Conservation (phyloP, 805 yeast genomes). For the Starmera dryadoides region DNA sequence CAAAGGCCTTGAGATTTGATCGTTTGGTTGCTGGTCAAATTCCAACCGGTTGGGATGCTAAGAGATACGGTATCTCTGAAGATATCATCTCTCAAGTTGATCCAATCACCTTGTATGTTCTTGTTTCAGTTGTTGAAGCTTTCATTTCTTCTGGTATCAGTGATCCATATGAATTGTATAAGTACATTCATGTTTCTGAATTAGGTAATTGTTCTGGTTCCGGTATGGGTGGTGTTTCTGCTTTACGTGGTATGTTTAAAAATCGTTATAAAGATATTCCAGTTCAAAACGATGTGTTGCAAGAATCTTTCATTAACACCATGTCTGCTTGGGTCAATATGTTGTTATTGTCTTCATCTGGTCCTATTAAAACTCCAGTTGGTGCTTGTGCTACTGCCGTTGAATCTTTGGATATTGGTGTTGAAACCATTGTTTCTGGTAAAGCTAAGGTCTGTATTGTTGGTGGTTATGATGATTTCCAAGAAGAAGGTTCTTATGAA, state of each 20-base stretch:
- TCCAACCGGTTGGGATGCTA: conserved; percentile 98
- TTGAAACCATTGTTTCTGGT: conserved; percentile 86
- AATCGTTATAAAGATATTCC: conserved; percentile 91
- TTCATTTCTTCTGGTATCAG: conserved; percentile 90
- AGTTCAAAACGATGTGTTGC: conserved; percentile 94
- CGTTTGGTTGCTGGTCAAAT: conserved; percentile 75
- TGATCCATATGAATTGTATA: conserved; percentile 97
- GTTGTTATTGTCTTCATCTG: conserved; percentile 93
- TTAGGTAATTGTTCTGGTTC: conserved; percentile 99
- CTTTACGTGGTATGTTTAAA: conserved; percentile 95
- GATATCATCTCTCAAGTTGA: conserved; percentile 93
- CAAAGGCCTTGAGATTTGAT: conserved; percentile 67
- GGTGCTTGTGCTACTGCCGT: conserved; percentile 99
- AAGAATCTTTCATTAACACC: conserved; percentile 97
- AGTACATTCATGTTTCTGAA: conserved; percentile 96
- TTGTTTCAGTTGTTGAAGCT: conserved; percentile 94
- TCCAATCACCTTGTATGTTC: conserved; percentile 85
- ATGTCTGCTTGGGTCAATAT: conserved; percentile 99
- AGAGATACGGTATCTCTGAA: conserved; percentile 88
- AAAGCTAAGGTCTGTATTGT: conserved; percentile 94
- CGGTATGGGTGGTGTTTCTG: conserved; percentile 99
- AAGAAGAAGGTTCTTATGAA: conserved; percentile 97
- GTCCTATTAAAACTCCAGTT: conserved; percentile 98
- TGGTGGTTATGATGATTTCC: conserved; percentile 99
- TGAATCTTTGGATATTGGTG: conserved; percentile 94